Conservation (phyloP, 2,329 filamentous ascomycete species). For the Fusarium sp. region DNA sequence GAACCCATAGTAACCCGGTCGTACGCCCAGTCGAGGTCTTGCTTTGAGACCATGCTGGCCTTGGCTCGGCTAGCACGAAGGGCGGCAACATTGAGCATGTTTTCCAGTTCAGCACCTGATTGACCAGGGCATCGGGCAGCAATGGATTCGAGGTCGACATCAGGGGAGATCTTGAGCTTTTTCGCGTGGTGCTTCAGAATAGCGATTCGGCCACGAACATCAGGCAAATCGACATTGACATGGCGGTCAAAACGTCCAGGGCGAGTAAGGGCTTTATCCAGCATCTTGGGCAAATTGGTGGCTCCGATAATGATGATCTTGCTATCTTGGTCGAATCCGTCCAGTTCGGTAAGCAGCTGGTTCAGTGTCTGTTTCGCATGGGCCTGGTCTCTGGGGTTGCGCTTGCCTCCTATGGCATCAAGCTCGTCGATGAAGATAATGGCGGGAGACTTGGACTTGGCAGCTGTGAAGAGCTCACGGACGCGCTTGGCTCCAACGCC, state of each 20-base stretch:
- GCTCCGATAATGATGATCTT: constrained; percentile 96
- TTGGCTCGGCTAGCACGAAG: constrained; percentile 93
- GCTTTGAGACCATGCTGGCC: constrained; percentile 76
- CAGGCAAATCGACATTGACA: constrained; percentile 86
- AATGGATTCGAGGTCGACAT: constrained; percentile 85
- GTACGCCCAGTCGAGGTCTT: constrained; percentile 96
- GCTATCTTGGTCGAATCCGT: constrained; percentile 94
- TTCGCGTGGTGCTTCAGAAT: constrained; percentile 95
- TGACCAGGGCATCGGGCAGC: constrained; percentile 90
- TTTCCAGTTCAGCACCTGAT: constrained; percentile 95
- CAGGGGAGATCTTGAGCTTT: constrained; percentile 82
- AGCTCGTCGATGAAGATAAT: constrained; percentile 97
- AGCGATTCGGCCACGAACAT: constrained; percentile 90
- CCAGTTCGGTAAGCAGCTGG: constrained; percentile 94
- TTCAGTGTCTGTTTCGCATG: constrained; percentile 98
- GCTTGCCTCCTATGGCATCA: constrained; percentile 92
- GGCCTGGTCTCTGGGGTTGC: constrained; percentile 90
- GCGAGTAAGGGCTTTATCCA: constrained; percentile 93
- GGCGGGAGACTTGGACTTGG: constrained; percentile 84
- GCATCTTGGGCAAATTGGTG: constrained; percentile 93
- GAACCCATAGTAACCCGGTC: constrained; percentile 98
- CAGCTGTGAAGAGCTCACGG: constrained; percentile 87
- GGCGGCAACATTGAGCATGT: constrained; percentile 95
- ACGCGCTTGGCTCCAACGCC: constrained; percentile 97
- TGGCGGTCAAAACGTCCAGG: constrained; percentile 97